Base-by-base conservation (phyloP, 2,329 filamentous ascomycete genomes). In the Aspergillus sp. region DNA sequence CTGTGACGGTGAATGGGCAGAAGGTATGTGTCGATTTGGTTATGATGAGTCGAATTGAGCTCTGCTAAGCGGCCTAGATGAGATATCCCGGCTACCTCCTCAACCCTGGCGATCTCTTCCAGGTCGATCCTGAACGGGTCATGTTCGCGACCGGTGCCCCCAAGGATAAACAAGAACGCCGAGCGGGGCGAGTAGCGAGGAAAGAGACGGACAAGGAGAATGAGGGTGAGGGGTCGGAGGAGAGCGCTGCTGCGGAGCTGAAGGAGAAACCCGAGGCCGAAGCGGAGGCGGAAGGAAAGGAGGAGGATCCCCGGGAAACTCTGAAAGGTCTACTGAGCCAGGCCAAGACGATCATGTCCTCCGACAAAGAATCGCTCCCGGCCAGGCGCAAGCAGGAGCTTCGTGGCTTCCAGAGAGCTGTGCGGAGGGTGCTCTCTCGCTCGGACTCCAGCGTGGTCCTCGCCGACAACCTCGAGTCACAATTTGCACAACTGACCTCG, bases 81-180 rank as follows among this genome's bases (percentile, higher is more conserved):
- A 71, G 74, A 42, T 84, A 91, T 54, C 88, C 91, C 6, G 82
- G 86, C 34, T 98, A 98, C 60, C 78, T 86, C 44, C 74, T 98
- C 24, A 98, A 98, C 60, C 93, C 91, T 2, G 91, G 91, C 47
- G 91, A 98, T 58, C 85, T 98, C 78, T 98, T 98, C 71, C 86
- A 93, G 58, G 89, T 98, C 49, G 82, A 95, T 13, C 72, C 83
- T 22, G 85, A 94, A 24, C 78, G 80, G 48, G 91, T 98, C 35
- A 72, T 98, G 61, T 88, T 74, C 51, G 89, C 85, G 20, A 94
- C 88, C 1, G 91, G 91, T 37, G 71, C 74, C 15, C 73, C 75
- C 30, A 91, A 86, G 61, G 60, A 70, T 30, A 53, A 48, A 34
- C 34, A 40, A 13, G 60, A 66, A 40, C 57, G 63, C 32, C 60